Evolutionary conservation across 2,329 filamentous ascomycete species (phyloP).

Genomic region (Claviceps sp.): DNA sequence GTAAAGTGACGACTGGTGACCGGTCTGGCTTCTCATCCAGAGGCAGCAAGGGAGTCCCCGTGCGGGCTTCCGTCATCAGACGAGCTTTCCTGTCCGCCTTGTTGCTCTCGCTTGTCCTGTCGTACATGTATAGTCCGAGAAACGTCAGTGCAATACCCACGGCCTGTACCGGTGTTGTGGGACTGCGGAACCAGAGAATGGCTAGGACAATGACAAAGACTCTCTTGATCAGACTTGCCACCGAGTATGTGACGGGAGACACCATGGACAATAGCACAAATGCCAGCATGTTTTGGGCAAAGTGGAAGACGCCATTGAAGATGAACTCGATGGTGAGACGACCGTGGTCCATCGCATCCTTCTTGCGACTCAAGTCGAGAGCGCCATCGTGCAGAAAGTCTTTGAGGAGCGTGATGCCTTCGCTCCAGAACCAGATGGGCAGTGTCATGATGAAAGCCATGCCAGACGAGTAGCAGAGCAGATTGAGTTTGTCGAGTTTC

Average conservation of each 20-base stretch:
- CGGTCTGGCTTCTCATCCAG: conserved; percentile 32
- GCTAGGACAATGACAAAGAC: conserved; percentile 94
- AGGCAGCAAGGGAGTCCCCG: conserved; percentile 47
- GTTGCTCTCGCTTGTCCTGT: conserved; percentile 77
- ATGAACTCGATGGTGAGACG: conserved; percentile 71
- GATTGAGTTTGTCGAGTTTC: conserved; percentile 92
- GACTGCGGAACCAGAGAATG: conserved; percentile 90
- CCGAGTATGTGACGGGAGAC: conserved; percentile 92
- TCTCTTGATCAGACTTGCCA: conserved; percentile 89
- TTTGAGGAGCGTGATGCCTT: conserved; percentile 63
- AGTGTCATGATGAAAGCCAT: conserved; percentile 78
- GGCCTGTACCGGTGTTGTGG: conserved; percentile 71
- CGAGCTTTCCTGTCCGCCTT: conserved; percentile 75
- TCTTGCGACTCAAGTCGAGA: conserved; percentile 44
- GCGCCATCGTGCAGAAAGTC: conserved; percentile 75
- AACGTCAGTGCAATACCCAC: conserved; percentile 83
- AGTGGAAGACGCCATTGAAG: conserved; percentile 96
- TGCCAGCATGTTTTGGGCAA: conserved; percentile 88
- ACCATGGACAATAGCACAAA: conserved; percentile 88
- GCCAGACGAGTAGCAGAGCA: conserved; percentile 93
- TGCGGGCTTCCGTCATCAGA: conserved; percentile 34
- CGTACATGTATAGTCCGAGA: conserved; percentile 86
- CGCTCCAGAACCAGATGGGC: conserved; percentile 87
- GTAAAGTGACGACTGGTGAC: background rate
- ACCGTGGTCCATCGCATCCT: conserved; percentile 63